Percentiles rank a stretch among this genome's conserved stretches.
phyloP scores from a whole-genome alignment of 768 basidiomycete species.

The Amanita inopinata region DNA sequence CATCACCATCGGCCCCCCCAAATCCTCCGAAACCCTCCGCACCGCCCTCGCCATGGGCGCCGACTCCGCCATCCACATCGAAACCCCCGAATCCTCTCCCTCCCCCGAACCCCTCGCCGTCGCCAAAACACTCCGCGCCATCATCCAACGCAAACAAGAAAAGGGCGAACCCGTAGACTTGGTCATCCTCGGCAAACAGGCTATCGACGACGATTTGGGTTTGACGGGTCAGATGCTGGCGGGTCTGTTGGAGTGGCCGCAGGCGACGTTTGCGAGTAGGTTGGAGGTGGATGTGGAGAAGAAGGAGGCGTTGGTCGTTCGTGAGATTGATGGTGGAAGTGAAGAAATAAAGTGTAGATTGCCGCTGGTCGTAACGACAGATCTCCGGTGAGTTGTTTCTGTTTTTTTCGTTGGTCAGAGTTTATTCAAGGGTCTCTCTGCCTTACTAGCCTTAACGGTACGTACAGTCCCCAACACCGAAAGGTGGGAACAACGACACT shows the following conservation, averaged over 20 bases:
- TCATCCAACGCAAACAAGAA: slow-evolving; percentile 55
- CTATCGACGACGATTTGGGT: slow-evolving; percentile 94
- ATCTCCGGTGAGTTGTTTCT: slow-evolving; percentile 58
- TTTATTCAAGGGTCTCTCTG: too few relatives aligned
- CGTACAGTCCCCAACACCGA: too few relatives aligned
- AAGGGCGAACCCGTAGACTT: slow-evolving; percentile 50
- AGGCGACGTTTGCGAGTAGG: slow-evolving; percentile 93
- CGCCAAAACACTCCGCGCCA: slow-evolving; percentile 72
- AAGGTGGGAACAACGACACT: too few relatives aligned
- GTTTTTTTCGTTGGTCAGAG: not conserved
- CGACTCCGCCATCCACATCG: slow-evolving; percentile 86
- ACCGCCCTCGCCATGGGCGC: slow-evolving; percentile 98
- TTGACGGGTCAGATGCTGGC: slow-evolving; percentile 98
- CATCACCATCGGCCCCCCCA: slow-evolving; percentile 90
- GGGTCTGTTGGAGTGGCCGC: slow-evolving; percentile 83
- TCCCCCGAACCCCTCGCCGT: slow-evolving; percentile 86
- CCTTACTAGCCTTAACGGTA: slow-evolving; percentile 79
- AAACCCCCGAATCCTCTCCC: slow-evolving; percentile 62
- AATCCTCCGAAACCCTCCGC: slow-evolving; percentile 81
- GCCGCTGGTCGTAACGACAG: slow-evolving; percentile 86
- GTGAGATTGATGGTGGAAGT: slow-evolving; percentile 93
- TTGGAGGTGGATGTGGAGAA: slow-evolving; percentile 57
- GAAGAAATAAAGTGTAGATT: slow-evolving; percentile 73
- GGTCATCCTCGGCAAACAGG: slow-evolving; percentile 95
- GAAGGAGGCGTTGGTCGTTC: slow-evolving; percentile 59